These are phyloP conservation scores for Xerophyta viscosa DNA, from an alignment of 106 monocot species.

Conservation along the genomic window DNA sequence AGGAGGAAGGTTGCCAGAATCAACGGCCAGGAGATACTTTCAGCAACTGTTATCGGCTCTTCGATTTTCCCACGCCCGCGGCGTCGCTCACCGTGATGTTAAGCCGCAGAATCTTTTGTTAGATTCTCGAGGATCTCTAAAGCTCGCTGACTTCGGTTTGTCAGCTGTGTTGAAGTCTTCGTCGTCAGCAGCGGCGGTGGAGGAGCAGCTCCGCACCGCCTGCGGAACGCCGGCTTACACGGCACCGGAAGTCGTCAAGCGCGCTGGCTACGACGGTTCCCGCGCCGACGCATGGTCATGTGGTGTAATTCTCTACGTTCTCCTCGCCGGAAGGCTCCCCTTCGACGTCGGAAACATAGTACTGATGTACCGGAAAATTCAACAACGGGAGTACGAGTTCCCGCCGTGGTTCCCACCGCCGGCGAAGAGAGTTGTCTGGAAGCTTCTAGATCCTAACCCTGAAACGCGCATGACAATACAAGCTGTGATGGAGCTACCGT, in stretches of 20 bases:
- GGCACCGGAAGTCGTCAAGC: constrained; percentile 47
- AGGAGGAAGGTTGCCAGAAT: constrained; percentile 24
- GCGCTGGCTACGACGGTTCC: constrained; percentile 40
- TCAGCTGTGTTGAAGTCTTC: constrained; percentile 49
- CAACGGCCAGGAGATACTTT: constrained; percentile 38
- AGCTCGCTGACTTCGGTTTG: constrained; percentile 76
- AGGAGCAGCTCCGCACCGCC: constrained; percentile 48
- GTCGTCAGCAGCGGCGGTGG: constrained; percentile 23
- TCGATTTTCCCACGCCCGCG: constrained; percentile 69
- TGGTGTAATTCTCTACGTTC: constrained; percentile 43
- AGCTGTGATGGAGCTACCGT: constrained; percentile 18
- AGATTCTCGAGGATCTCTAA: constrained; percentile 42
- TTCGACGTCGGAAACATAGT: constrained; percentile 45
- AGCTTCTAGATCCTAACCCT: constrained; percentile 53
- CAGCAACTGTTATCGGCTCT: constrained; percentile 74
- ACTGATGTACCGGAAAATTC: constrained; percentile 28
- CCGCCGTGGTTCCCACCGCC: constrained; percentile 36
- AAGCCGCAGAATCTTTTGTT: constrained; percentile 83
- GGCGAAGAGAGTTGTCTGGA: constrained; percentile 20
- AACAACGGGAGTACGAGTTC: constrained; percentile 26
- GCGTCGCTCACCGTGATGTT: constrained; percentile 74
- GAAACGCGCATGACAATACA: constrained; percentile 32
- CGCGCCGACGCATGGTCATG: constrained; percentile 60
- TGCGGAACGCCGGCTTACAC: constrained; percentile 72
- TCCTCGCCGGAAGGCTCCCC: constrained; percentile 36